Base-by-base conservation (phyloP, 306 rosid species). In the Amphicarpaea edgeworthii region DNA sequence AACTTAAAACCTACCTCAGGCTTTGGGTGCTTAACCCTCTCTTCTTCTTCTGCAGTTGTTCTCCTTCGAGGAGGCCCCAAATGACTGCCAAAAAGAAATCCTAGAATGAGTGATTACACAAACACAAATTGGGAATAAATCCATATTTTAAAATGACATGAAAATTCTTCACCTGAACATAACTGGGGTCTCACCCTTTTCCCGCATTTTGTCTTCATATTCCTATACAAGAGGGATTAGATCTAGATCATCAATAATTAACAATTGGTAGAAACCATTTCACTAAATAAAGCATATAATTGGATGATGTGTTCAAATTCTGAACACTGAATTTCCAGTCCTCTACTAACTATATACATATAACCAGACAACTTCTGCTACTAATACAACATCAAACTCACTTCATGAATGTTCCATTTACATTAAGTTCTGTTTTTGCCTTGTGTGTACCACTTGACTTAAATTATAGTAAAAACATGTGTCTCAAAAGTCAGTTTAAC, bases 111-210 rank as follows among this genome's bases (percentile, higher is more conserved):
- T 79, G 79, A 84, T 76, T 19, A 73, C 85, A 30, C 42, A 77
- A 61, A 72, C 19, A 80, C 41, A 64, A 77, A 76, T 69, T 58
- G 43, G 73, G 74, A 12, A 80, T 58, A 76, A 79, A 71, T 62
- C 63, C 8, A 34, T 16, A 63, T 10, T 62, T 72, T 21, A 70
- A 83, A 71, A 24, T 57, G 62, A 17, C 70, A 41, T 55, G 53
- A 70, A 70, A 43, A 71, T 14, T 66, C 65, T 41, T 76, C 81
- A 96, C 99, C 99, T 96, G 93, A 96, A 96, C 99, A 96, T 96
- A 72, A 96, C 92, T 17, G 99, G 99, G 26, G 83, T 70, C 84
- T 96, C 99, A 15, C 99, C 99, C 92, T 93, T 96, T 83, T 96
- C 99, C 78, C 42, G 17, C 93, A 88, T 83, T 82, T 96, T 96